Evolutionary conservation across 257 asterid genomes (phyloP).

Genomic region (Cinchona pubescens): DNA sequence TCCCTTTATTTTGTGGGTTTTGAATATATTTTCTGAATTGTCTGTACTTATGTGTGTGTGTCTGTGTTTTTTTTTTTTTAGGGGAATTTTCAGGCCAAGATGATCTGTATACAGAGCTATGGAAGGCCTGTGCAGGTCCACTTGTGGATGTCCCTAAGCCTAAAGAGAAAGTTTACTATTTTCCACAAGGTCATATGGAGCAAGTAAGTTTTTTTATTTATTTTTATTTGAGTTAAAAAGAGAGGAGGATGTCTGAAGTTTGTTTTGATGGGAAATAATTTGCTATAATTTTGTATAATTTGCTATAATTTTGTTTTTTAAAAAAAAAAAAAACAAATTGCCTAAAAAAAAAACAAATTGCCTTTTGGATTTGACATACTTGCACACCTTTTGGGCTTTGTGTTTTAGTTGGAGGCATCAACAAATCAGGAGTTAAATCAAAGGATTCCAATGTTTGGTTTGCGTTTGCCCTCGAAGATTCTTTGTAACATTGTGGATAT

Average conservation of each 20-base stretch:
- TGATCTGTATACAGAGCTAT: conserved; percentile 64
- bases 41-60: too few relatives aligned
- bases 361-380: conserved; percentile 20
- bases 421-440: conserved; percentile 81
- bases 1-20: neutral
- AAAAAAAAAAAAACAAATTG: too few relatives aligned
- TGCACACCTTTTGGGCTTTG: conserved; percentile 16
- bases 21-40: neutral
- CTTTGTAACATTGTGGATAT: conserved; percentile 65
- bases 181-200: conserved; percentile 99
- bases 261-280: conserved; percentile 1
- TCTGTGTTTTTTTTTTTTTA: neutral
- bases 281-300: too few relatives aligned
- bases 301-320: neutral
- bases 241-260: conserved; percentile 17
- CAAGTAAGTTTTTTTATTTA: conserved; percentile 51
- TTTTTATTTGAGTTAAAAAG: neutral
- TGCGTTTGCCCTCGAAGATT: conserved; percentile 81
- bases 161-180: conserved; percentile 74
- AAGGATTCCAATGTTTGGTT: conserved; percentile 67
- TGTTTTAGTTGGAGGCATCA: conserved; percentile 86
- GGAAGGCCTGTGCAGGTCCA: conserved; percentile 98
- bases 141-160: conserved; percentile 82
- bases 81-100: conserved; percentile 34
- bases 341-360: too few relatives aligned